Evolutionary conservation across 352 stramenopile genomes (phyloP).

Genomic region (Globisporangium irregulare): DNA sequence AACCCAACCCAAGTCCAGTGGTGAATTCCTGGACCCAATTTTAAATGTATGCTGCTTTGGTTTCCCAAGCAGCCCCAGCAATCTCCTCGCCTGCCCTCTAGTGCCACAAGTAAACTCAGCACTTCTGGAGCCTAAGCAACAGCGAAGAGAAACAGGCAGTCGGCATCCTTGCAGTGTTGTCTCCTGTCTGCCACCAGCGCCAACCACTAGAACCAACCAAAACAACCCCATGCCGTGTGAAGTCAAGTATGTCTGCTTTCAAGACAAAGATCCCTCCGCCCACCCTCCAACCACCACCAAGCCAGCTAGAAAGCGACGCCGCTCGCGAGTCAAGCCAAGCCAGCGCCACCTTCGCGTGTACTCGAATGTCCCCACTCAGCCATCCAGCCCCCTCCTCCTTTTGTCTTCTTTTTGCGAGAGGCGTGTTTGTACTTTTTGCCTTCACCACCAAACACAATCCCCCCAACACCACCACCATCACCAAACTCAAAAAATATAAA

Average conservation of each 20-base stretch:
- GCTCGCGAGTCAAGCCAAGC: neutral
- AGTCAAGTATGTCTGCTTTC: slow-evolving; percentile 12
- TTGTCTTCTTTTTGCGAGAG: slow-evolving; percentile 15
- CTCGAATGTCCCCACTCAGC: slow-evolving; percentile 6
- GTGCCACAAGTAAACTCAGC: neutral
- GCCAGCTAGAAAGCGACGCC: neutral
- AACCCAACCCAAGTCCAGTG: neutral
- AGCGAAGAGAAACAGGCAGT: slow-evolving; percentile 15
- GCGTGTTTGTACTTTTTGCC: slow-evolving; percentile 17
- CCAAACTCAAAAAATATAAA: slow-evolving; percentile 19
- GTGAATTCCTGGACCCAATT: neutral
- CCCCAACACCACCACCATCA: slow-evolving; percentile 7
- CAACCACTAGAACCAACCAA: neutral
- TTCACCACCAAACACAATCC: slow-evolving; percentile 6
- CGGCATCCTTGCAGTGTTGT: slow-evolving; percentile 22
- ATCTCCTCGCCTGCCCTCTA: neutral
- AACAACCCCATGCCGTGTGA: slow-evolving; percentile 5
- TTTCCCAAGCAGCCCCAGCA: neutral
- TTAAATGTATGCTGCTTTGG: slow-evolving; percentile 14
- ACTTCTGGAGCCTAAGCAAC: slow-evolving; percentile 20
- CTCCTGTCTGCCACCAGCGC: slow-evolving; percentile 5
- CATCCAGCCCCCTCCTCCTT: slow-evolving; percentile 8
- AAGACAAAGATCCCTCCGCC: neutral
- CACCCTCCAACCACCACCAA: slow-evolving; percentile 1
- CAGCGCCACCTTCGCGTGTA: neutral